phyloP scores from a whole-genome alignment of 441 rosid genomes.

The Biscutella laevigata region DNA sequence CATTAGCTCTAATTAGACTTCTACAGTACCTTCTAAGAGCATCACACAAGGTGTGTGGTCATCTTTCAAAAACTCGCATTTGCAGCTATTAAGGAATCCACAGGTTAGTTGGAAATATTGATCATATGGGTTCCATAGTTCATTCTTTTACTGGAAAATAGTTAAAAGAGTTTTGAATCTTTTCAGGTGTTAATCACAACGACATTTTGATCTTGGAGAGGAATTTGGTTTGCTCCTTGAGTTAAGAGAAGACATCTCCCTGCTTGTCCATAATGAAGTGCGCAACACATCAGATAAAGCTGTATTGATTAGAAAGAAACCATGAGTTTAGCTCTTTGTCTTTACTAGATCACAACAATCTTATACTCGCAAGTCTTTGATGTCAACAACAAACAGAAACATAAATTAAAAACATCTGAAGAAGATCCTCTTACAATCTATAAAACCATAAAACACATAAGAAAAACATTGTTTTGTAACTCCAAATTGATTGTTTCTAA shows the following conservation, averaged over 20 bases:
- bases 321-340: too few relatives aligned
- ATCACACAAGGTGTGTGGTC: slow-evolving; percentile 70
- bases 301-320: too few relatives aligned
- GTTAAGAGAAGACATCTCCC: slow-evolving; percentile 52
- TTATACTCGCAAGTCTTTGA: not conserved
- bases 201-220: slow-evolving; percentile 52
- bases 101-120: slow-evolving; percentile 30
- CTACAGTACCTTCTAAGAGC: not conserved
- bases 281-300: too few relatives aligned
- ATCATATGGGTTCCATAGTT: not conserved
- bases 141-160: not conserved
- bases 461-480: not conserved
- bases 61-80: slow-evolving; percentile 46
- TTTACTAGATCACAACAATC: slow-evolving; percentile 5
- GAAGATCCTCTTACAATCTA: slow-evolving; percentile 18
- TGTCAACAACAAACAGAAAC: not conserved
- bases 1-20: not conserved
- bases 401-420: not conserved
- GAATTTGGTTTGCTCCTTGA: slow-evolving; percentile 48
- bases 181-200: slow-evolving; percentile 45
- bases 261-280: slow-evolving; percentile 71
- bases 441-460: slow-evolving; percentile 2
- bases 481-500: slow-evolving; percentile 22
- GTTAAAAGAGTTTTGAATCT: not conserved
- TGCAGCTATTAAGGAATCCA: slow-evolving; percentile 51